A percentile compares a stretch with the other conserved stretches of the same genome.
phyloP scores from a whole-genome alignment of 75 land plant species.

The Azolla pinnata region DNA sequence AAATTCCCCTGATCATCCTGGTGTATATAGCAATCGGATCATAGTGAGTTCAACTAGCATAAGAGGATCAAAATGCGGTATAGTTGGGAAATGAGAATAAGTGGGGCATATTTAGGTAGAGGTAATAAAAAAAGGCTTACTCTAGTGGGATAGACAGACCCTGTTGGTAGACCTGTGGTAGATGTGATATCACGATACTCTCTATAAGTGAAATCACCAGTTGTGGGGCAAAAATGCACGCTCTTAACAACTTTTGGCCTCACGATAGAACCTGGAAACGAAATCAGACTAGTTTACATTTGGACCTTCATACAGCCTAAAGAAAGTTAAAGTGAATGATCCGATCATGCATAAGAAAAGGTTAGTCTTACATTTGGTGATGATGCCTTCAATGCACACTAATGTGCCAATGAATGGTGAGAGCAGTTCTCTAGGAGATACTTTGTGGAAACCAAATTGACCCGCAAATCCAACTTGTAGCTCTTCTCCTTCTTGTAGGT shows the following conservation, averaged over 20 bases:
- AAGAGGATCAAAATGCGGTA: too few relatives aligned
- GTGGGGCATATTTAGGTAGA: too few relatives aligned
- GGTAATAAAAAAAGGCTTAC: conserved; percentile 34
- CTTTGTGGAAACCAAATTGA: conserved; percentile 86
- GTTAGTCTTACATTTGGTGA: conserved; percentile 71
- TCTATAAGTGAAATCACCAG: conserved; percentile 49
- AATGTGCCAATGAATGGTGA: conserved; percentile 90
- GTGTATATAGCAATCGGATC: too few relatives aligned
- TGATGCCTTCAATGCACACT: conserved; percentile 94
- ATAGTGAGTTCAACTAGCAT: background rate
- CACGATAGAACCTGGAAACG: conserved; percentile 75
- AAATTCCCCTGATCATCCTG: conserved; percentile 94
- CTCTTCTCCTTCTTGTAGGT: conserved; percentile 67
- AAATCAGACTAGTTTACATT: background rate
- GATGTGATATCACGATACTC: conserved; percentile 97
- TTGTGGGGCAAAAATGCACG: conserved; percentile 86
- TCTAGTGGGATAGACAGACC: conserved; percentile 95
- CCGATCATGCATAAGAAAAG: too few relatives aligned
- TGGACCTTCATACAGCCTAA: background rate
- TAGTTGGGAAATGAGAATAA: too few relatives aligned
- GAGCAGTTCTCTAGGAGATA: conserved; percentile 87
- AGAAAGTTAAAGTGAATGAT: background rate
- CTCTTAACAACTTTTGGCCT: conserved; percentile 99
- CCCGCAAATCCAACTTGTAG: conserved; percentile 90
- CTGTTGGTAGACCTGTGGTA: conserved; percentile 82